Evolutionary conservation across 164 flowering plant species (phyloP).

Genomic region (Annona cherimola): DNA sequence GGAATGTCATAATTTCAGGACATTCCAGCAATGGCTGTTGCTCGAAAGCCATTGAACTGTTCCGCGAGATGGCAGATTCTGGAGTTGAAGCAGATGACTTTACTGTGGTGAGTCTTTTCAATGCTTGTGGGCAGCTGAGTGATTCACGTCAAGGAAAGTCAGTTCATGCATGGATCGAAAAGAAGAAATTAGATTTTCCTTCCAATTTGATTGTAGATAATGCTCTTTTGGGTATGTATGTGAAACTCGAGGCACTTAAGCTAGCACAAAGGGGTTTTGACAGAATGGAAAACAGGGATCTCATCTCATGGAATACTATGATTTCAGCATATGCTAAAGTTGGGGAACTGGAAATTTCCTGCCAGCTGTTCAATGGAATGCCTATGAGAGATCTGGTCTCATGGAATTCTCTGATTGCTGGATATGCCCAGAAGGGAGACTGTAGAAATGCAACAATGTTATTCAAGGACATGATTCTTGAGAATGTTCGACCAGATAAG

Average conservation of each 20-base stretch:
- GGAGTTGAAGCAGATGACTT: constrained; percentile 42
- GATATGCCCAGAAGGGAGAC: constrained; percentile 34
- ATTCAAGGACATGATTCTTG: constrained; percentile 27
- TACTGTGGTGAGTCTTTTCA: constrained; percentile 41
- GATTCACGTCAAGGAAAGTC: constrained; percentile 33
- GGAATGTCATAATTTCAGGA: constrained; percentile 43
- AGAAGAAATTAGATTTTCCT: constrained; percentile 14
- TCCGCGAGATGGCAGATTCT: constrained; percentile 27
- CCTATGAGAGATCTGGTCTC: constrained; percentile 41
- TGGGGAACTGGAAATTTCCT: constrained; percentile 37
- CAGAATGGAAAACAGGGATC: constrained; percentile 29
- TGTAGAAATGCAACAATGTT: constrained; percentile 16
- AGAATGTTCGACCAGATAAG: constrained; percentile 28
- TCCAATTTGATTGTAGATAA: constrained; percentile 34
- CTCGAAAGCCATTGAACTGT: constrained; percentile 30
- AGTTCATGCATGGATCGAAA: constrained; percentile 46
- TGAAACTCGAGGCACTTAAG: constrained; percentile 34
- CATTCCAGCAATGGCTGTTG: constrained; percentile 30
- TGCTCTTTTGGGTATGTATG: constrained; percentile 61
- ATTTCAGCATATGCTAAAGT: constrained; percentile 38
- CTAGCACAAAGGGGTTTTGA: constrained; percentile 34
- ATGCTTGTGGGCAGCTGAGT: constrained; percentile 31
- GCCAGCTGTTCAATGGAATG: constrained; percentile 30
- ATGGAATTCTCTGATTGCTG: constrained; percentile 46
- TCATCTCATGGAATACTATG: constrained; percentile 48